Evolutionary conservation across 139 green algal species (phyloP), one percentile per base, ranked within the genome.

Genomic region (Ettlia oleoabundans): DNA sequence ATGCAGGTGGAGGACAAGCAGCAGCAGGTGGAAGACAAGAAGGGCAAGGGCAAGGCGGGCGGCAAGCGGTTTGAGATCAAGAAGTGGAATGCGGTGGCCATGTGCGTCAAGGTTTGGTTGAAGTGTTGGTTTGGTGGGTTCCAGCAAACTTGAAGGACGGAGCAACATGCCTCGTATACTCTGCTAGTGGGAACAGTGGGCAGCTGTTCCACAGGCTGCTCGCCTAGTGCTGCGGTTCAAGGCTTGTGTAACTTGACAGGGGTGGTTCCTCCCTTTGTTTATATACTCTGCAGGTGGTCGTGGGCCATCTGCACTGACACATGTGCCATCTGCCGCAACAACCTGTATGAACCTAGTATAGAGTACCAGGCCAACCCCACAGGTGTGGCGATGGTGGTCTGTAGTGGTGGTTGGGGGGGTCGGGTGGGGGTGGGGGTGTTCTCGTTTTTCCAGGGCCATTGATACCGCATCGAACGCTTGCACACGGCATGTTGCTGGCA

Each of bases 321-420:
- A 4, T 98, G 95, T 83, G 95, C 95, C 72, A 99, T 99, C 84
- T 99, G 96, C 92, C 86, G 96, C 21, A 99, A 99, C 88, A 98
- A 99, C 87, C 88, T 99, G 52, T 99, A 99, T 84, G 96, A 99
- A 90, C 93, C 97, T 4, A 97, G 92, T 86, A 99, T 99, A 47
- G 96, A 99, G 90, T 99, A 98, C 86, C 95, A 98, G 82, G 96
- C 95, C n/a, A 98, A 98, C 82, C 96, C 96, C 5, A 97, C 94
- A 35, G 94, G 94, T 84, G 26, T 28, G 21, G 47, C n/a, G 61
- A 4, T 10, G 30, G 55, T 10, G 10, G 47, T 58, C 47, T 58
- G 10, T 15, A 58, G 15, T 58, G 47, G n/a, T n/a, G n/a, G n/a
- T n/a, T n/a, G n/a, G n/a, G n/a, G n/a, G n/a, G n/a, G n/a, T n/a